Conservation (phyloP, 164 flowering plant genomes). For the Sedum album region DNA sequence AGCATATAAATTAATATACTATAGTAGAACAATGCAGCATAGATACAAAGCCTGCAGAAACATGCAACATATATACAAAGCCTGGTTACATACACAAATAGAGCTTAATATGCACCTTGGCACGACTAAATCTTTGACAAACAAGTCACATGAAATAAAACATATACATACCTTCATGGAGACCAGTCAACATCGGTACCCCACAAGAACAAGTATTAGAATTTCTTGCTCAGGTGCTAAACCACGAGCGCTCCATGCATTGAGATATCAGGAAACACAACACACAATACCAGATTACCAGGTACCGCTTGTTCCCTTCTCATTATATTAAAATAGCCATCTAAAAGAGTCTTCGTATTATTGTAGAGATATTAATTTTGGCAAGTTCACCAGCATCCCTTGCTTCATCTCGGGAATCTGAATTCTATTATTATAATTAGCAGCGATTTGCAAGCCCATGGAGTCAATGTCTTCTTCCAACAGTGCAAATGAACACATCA, state of each 20-base stretch:
- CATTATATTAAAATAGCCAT: conserved; percentile 8
- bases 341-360: too few species aligned
- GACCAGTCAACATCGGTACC: not conserved
- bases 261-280: not conserved
- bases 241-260: not conserved
- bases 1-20: too few species aligned
- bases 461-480: conserved; percentile 44
- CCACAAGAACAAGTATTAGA: not conserved
- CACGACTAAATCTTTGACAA: not conserved
- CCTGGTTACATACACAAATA: too few species aligned
- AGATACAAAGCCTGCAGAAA: too few species aligned
- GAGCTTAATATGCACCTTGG: not conserved
- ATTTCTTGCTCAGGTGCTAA: not conserved
- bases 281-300: not conserved
- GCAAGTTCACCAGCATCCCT: conserved; percentile 30
- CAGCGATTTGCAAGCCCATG: conserved; percentile 38
- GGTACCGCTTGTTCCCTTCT: conserved; percentile 1
- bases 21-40: too few species aligned
- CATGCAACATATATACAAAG: not conserved
- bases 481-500: conserved; percentile 51
- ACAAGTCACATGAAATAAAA: not conserved
- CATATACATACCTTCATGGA: not conserved
- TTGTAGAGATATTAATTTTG: conserved; percentile 42
- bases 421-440: conserved; percentile 33
- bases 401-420: conserved; percentile 24